phyloP scores from a whole-genome alignment of 108 stramenopile species.

The Fistulifera solaris region DNA sequence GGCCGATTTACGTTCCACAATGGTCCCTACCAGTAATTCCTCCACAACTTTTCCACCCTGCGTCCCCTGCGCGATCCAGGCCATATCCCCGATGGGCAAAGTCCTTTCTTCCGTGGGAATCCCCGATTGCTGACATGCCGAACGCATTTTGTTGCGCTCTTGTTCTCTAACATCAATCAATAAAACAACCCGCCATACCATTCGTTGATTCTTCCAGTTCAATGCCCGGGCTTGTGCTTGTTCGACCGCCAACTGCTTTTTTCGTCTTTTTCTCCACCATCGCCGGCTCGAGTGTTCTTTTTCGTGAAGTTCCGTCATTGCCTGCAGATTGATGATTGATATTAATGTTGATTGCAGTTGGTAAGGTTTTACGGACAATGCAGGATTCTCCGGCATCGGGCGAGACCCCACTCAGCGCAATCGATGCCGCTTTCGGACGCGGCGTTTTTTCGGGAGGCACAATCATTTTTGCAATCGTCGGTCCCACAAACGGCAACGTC shows the following conservation, averaged over 20 bases:
- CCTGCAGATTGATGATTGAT: slow-evolving; percentile 1
- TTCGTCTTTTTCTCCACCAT: slow-evolving; percentile 1
- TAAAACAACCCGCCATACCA: slow-evolving; percentile 38
- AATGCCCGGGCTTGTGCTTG: slow-evolving; percentile 15
- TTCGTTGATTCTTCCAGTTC: slow-evolving; percentile 6
- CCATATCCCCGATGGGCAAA: slow-evolving; percentile 57
- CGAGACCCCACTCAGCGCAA: not conserved
- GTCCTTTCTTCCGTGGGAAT: slow-evolving; percentile 40
- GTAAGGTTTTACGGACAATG: slow-evolving; percentile 1
- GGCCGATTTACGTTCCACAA: slow-evolving; percentile 46
- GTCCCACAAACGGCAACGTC: slow-evolving; percentile 32
- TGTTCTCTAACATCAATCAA: slow-evolving; percentile 42
- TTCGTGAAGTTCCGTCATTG: not conserved
- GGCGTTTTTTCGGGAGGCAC: slow-evolving; percentile 2
- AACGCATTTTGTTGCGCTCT: slow-evolving; percentile 20
- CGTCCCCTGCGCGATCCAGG: slow-evolving; percentile 38
- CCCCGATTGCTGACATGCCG: slow-evolving; percentile 23
- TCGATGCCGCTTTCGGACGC: not conserved
- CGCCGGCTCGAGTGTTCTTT: not conserved
- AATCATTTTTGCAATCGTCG: slow-evolving; percentile 21
- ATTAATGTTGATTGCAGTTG: slow-evolving; percentile 5
- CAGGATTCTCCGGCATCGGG: not conserved
- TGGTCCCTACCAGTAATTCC: slow-evolving; percentile 50
- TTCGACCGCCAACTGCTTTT: slow-evolving; percentile 32
- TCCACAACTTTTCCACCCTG: not conserved